Evolutionary conservation across 306 rosid genomes (phyloP), one percentile per base, ranked within the genome.

Genomic region (Luffa aegyptiaca): DNA sequence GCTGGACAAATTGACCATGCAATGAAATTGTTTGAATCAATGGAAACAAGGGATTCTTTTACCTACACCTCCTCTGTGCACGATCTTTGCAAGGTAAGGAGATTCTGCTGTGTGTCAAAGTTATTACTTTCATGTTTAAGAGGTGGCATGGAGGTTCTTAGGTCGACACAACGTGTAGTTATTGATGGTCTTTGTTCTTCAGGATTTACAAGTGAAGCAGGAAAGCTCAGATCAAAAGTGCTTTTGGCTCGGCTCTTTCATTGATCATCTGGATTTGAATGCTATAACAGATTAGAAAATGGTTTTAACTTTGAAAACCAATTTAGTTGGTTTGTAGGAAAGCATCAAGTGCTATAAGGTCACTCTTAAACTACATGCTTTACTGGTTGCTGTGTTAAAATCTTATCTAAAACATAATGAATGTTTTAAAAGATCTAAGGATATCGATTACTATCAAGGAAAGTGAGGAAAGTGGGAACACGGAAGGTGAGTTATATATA

Each of bases 1-100:
- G 86, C 91, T 36, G 97, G 96, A 79, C 88, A 83, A 8, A 88
- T 91, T 41, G 93, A 92, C 77, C 68, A 45, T 45, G 98, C 97
- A 10, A 61, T 92, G 80, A 84, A 79, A 79, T 77, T 92, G 65
- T 94, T 90, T 84, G 84, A 92, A 57, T 79, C 85, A 11, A 92
- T 90, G 97, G 90, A 89, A 86, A 86, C 73, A 45, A 91, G 76
- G 86, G 98, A 94, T 77, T 84, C 90, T 31, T 80, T 85, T 80
- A 88, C 95, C 2, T 90, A 88, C 76, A 84, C 90, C 66, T 90
- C 91, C 58, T 79, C 89, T 84, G 90, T 90, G 86, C 86, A 86
- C 81, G 88, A 87, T 85, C 98, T 93, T 88, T 93, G 96, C 87
- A 87, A 79, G 88, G 90, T 83, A 36, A 44, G 90, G 37, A 86